Conservation (phyloP, 2,329 filamentous ascomycete species). For the Scopulariopsis brevicaulis region DNA sequence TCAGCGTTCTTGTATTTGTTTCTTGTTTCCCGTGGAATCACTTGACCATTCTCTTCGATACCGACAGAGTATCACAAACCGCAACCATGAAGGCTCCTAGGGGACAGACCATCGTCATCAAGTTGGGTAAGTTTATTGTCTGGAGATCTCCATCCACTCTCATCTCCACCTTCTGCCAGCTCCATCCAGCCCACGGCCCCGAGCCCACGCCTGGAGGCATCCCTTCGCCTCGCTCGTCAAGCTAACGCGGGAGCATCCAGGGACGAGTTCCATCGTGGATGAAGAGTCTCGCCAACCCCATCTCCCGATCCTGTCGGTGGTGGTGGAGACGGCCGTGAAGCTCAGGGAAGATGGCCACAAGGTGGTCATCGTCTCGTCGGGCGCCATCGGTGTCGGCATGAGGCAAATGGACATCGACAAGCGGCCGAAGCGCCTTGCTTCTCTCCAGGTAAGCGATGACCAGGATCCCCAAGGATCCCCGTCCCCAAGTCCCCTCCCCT, state of each 20-base stretch:
- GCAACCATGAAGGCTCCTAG: slow-evolving; percentile 53
- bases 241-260: slow-evolving; percentile 30
- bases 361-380: slow-evolving; percentile 93
- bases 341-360: slow-evolving; percentile 84
- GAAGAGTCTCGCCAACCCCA: slow-evolving; percentile 91
- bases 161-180: neutral
- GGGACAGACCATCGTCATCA: slow-evolving; percentile 71
- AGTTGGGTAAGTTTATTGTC: slow-evolving; percentile 57
- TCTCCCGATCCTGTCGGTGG: slow-evolving; percentile 78
- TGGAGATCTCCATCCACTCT: neutral
- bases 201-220: slow-evolving; percentile 1
- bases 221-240: slow-evolving; percentile 4
- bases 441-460: slow-evolving; percentile 54
- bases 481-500: neutral
- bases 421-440: slow-evolving; percentile 79
- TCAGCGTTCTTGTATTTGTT: neutral
- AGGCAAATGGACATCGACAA: slow-evolving; percentile 80
- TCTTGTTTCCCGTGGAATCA: neutral
- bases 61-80: neutral
- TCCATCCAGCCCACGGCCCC: neutral
- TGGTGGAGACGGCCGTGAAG: slow-evolving; percentile 86
- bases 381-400: slow-evolving; percentile 89
- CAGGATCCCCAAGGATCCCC: neutral
- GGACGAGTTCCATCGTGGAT: slow-evolving; percentile 97
- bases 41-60: neutral